These are phyloP conservation scores for Leccinum imitatum DNA, from an alignment of 768 basidiomycete species.

Conservation along the genomic window DNA sequence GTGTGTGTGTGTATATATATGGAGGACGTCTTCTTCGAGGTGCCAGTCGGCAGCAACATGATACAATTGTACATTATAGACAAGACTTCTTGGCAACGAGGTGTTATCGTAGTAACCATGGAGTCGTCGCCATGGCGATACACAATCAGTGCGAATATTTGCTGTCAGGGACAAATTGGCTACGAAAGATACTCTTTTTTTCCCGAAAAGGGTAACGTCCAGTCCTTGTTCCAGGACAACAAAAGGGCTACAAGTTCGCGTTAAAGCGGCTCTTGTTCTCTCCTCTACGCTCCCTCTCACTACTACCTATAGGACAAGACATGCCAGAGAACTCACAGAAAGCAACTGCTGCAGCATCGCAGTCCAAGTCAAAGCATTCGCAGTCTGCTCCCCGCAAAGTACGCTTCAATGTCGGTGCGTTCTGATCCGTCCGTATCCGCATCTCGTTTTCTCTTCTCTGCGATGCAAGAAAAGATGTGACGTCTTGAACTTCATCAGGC, in stretches of 20 bases:
- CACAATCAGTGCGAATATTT: not conserved
- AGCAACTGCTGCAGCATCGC: conserved; percentile 18
- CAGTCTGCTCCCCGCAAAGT: conserved; percentile 74
- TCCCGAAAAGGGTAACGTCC: conserved; percentile 4
- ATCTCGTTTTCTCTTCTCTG: not conserved
- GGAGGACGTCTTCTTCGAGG: not conserved
- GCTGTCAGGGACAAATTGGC: not conserved
- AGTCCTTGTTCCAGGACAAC: conserved; percentile 24
- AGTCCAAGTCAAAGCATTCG: conserved; percentile 46
- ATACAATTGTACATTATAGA: too few species aligned
- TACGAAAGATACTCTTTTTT: not conserved
- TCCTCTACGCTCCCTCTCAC: conserved; percentile 8
- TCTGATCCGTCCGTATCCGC: not conserved
- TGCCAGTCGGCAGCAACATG: not conserved
- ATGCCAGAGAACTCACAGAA: conserved; percentile 31
- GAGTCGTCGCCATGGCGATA: not conserved
- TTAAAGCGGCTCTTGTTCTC: conserved; percentile 17
- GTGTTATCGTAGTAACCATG: not conserved
- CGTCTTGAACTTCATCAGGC: conserved; percentile 38
- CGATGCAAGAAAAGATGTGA: not conserved
- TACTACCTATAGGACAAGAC: conserved; percentile 1
- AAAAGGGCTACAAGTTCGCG: conserved; percentile 11
- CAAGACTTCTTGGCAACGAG: too few species aligned
- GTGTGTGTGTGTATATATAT: too few species aligned
- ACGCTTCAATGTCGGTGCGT: conserved; percentile 80